Evolutionary conservation across 1,284 basidiomycete genomes (phyloP).

Genomic region (Ceratobasidium sp.): DNA sequence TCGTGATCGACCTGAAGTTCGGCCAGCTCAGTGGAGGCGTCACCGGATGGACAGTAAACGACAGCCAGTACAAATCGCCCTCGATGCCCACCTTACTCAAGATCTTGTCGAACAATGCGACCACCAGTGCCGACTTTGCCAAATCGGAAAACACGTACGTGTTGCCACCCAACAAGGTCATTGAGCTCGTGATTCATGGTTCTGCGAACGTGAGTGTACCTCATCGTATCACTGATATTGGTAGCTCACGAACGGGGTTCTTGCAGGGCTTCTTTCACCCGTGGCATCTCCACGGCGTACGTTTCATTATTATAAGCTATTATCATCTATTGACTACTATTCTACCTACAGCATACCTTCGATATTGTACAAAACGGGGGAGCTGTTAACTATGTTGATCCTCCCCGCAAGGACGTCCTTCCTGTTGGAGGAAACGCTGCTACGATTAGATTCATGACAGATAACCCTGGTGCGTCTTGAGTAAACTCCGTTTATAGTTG

Average conservation of each 20-base stretch:
- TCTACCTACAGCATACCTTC: conserved; percentile 54
- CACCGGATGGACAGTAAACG: conserved; percentile 41
- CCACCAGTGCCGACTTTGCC: conserved; percentile 30
- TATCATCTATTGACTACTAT: neutral
- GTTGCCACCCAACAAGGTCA: conserved; percentile 32
- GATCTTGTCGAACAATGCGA: conserved; percentile 42
- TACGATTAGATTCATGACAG: conserved; percentile 61
- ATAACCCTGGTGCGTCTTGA: conserved; percentile 58
- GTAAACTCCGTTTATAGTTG: neutral
- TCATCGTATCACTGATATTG: no score
- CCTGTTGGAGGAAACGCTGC: conserved; percentile 53
- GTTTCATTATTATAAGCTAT: neutral
- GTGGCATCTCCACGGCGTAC: conserved; percentile 43
- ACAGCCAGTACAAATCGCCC: conserved; percentile 33
- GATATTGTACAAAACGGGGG: conserved; percentile 58
- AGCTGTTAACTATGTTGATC: conserved; percentile 58
- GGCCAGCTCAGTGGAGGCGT: conserved; percentile 20
- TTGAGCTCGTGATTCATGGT: conserved; percentile 33
- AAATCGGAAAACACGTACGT: conserved; percentile 24
- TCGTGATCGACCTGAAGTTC: conserved; percentile 28
- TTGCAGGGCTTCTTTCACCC: conserved; percentile 37
- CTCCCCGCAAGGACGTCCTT: conserved; percentile 59
- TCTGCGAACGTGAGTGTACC: conserved; percentile 16
- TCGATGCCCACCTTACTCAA: conserved; percentile 24
- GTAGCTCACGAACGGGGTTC: no score